phyloP scores from a whole-genome alignment of 1,284 basidiomycete species.

The Leccinum griseonigrum region DNA sequence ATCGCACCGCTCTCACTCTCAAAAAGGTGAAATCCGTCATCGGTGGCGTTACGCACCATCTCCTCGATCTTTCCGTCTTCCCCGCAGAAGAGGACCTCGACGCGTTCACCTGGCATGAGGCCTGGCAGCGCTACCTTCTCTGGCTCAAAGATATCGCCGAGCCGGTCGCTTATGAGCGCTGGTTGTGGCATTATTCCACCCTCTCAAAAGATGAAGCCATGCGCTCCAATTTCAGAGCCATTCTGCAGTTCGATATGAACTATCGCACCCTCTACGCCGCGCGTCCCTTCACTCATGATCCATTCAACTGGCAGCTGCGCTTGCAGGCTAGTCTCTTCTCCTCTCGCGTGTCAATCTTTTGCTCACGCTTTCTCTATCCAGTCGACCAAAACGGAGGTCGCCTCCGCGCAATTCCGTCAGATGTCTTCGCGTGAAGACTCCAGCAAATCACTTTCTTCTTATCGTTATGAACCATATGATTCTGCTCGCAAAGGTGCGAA shows the following conservation, averaged over 20 bases:
- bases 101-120: constrained; percentile 24
- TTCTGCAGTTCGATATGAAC: background rate
- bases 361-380: background rate
- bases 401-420: no score
- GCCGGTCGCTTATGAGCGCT: background rate
- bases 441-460: background rate
- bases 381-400: background rate
- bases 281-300: background rate
- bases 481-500: background rate
- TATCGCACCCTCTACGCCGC: background rate
- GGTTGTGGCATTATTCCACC: background rate
- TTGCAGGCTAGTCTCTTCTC: background rate
- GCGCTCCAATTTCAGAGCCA: background rate
- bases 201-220: background rate
- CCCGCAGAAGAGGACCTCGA: background rate
- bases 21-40: constrained; percentile 12
- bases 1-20: background rate
- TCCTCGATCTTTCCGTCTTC: background rate
- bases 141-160: background rate
- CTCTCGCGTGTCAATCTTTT: background rate
- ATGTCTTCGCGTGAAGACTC: no score
- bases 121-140: background rate
- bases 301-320: background rate
- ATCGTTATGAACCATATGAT: background rate
- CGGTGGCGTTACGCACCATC: constrained; percentile 19